Evolutionary conservation across 169 alveolate species (phyloP).

Genomic region (Plasmodium falciparum): DNA sequence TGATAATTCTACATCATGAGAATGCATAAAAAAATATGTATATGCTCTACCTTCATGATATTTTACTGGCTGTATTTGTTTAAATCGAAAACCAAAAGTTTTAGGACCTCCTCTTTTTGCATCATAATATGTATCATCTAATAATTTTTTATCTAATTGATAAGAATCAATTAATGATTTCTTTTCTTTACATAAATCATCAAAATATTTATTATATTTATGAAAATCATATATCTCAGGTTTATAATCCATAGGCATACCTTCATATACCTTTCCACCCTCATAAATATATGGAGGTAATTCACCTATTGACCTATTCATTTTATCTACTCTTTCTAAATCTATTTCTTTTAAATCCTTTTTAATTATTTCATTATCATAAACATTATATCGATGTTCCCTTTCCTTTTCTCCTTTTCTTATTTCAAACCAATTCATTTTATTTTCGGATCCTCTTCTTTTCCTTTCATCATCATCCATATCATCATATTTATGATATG

Average conservation of each 20-base stretch:
- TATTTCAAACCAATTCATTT: slow-evolving; percentile 1
- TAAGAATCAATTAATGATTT: slow-evolving; percentile 52
- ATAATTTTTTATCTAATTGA: slow-evolving; percentile 55
- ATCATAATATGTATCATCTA: slow-evolving; percentile 74
- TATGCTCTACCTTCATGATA: slow-evolving; percentile 88
- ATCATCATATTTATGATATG: background rate
- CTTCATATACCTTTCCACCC: slow-evolving; percentile 59
- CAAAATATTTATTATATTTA: slow-evolving; percentile 76
- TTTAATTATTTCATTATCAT: slow-evolving; percentile 38
- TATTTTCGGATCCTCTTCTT: background rate
- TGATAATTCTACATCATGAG: slow-evolving; percentile 86
- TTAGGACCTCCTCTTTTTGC: slow-evolving; percentile 80
- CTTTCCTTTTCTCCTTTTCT: slow-evolving; percentile 13
- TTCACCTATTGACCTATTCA: slow-evolving; percentile 39
- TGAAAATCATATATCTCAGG: slow-evolving; percentile 77
- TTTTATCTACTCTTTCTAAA: slow-evolving; percentile 52
- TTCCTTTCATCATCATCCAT: background rate
- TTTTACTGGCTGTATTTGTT: slow-evolving; percentile 89
- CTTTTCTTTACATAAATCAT: slow-evolving; percentile 67
- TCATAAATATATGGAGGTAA: slow-evolving; percentile 73
- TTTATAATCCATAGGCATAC: slow-evolving; percentile 45
- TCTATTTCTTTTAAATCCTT: slow-evolving; percentile 38
- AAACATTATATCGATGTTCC: slow-evolving; percentile 59
- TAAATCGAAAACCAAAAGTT: slow-evolving; percentile 88
- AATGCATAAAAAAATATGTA: slow-evolving; percentile 88